Base-by-base conservation (phyloP, 192 early-diverging fungal genomes). In the Backusella luteola region DNA sequence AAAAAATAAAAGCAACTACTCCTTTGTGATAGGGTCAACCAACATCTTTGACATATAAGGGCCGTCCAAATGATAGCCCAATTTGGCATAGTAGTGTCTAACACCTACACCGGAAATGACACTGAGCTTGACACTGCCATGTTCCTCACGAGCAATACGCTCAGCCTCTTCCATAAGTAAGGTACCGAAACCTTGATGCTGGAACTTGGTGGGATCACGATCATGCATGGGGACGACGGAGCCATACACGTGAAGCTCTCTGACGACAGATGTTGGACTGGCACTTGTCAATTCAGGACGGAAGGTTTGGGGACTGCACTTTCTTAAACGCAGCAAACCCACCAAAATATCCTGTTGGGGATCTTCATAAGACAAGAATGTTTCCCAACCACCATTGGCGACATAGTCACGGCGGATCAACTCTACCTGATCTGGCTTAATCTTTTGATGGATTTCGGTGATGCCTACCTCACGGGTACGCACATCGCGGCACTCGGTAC, bases 111-210 rank as follows among this genome's bases (percentile, higher is more conserved):
- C 97, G 74, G 96, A 93, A 81, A 99, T 99, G 36, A 99, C 97
- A 12, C 94, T 92, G 52, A 99, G 77, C 81, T 99, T 99, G 49
- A 91, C 89, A 80, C 93, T 95, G 34, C 94, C 95, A 79, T 99
- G 98, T 83, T 99, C 98, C 69, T 99, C 96, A 53, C 94, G 86
- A 14, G 98, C 96, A 85, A 99, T 99, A 29, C 98, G 81, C 87
- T 98, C 98, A 1, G 98, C 98, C 84, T 99, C 98, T 76, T 99
- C 98, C 98, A 99, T 99, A 71, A 99, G 79, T 83, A 99, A 81
- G 2, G 97, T 98, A 39, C 98, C 98, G 80, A 96, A 99, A 0
- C 98, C 98, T 84, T 96, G 98, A 84, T 99, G 98, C 86, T 99
- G 98, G 89, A 99, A 99, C 85, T 97, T 97, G 6, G 92, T 97